Conservation (phyloP, 306 rosid genomes). For the Clitoria ternatea region DNA sequence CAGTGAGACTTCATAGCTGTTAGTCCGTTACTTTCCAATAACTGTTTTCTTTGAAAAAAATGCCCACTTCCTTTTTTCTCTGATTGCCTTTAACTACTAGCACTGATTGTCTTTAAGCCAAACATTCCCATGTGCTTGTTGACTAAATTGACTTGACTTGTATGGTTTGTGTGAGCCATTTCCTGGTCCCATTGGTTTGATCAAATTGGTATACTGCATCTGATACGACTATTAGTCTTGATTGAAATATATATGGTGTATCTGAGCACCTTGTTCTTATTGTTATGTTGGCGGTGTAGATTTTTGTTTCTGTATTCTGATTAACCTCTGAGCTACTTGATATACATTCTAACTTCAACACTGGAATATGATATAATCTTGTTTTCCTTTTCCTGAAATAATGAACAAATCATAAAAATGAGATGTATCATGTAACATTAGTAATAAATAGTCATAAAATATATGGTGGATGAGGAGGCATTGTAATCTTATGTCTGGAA, state of each 20-base stretch:
- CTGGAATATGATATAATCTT: not conserved
- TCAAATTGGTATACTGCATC: not conserved
- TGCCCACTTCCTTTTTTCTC: not conserved
- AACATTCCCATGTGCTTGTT: not conserved
- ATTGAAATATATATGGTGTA: too few relatives aligned
- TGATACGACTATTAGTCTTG: too few relatives aligned
- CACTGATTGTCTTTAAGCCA: not conserved
- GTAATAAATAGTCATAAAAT: not conserved
- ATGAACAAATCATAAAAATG: not conserved
- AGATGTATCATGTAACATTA: too few relatives aligned
- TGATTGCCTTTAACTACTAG: not conserved
- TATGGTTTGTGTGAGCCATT: not conserved
- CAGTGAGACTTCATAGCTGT: not conserved
- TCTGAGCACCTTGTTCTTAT: too few relatives aligned
- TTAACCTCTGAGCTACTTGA: not conserved
- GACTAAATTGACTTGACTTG: not conserved
- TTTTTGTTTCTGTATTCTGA: not conserved
- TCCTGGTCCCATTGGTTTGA: not conserved
- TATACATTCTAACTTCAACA: not conserved
- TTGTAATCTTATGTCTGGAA: not conserved
- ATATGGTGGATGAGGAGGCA: constrained; percentile 4
- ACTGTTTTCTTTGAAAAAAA: not conserved
- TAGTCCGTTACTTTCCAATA: not conserved
- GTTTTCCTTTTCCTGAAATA: not conserved
- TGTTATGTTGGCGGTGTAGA: not conserved